A percentile compares a stretch with the other conserved stretches of the same genome.
These are phyloP conservation scores for Moelleriella libera DNA, from an alignment of 2,329 filamentous ascomycete species.

Conservation along the genomic window DNA sequence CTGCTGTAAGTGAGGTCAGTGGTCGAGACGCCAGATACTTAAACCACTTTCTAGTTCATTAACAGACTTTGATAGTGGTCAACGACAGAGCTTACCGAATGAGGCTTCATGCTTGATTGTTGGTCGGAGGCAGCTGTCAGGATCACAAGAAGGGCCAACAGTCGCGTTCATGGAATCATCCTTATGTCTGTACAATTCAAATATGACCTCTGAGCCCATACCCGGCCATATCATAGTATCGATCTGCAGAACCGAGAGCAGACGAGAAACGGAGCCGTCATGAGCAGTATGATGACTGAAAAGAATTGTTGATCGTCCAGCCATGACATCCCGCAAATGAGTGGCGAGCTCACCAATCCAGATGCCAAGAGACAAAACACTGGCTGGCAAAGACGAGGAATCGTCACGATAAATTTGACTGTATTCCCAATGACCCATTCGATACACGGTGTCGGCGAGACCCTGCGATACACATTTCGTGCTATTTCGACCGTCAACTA, in stretches of 20 bases:
- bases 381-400: slow-evolving; percentile 45
- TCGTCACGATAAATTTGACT: slow-evolving; percentile 61
- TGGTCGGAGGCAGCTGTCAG: slow-evolving; percentile 17
- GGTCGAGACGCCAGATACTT: too few species aligned
- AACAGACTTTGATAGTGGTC: neutral
- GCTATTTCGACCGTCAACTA: slow-evolving; percentile 28
- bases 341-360: slow-evolving; percentile 59
- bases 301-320: slow-evolving; percentile 20
- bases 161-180: slow-evolving; percentile 6
- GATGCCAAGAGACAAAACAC: slow-evolving; percentile 50
- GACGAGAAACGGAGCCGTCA: slow-evolving; percentile 55
- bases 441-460: slow-evolving; percentile 56
- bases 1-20: neutral
- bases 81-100: slow-evolving; percentile 10
- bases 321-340: slow-evolving; percentile 43
- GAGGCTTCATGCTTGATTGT: slow-evolving; percentile 11
- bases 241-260: slow-evolving; percentile 58
- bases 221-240: slow-evolving; percentile 74
- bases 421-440: slow-evolving; percentile 71
- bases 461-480: slow-evolving; percentile 46
- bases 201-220: slow-evolving; percentile 67
- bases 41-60: too few species aligned
- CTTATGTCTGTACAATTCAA: slow-evolving; percentile 50
- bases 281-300: slow-evolving; percentile 73
- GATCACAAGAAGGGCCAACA: slow-evolving; percentile 9